Base-by-base conservation (phyloP, 495 filamentous ascomycete species). In the Emericellopsis terricola region DNA sequence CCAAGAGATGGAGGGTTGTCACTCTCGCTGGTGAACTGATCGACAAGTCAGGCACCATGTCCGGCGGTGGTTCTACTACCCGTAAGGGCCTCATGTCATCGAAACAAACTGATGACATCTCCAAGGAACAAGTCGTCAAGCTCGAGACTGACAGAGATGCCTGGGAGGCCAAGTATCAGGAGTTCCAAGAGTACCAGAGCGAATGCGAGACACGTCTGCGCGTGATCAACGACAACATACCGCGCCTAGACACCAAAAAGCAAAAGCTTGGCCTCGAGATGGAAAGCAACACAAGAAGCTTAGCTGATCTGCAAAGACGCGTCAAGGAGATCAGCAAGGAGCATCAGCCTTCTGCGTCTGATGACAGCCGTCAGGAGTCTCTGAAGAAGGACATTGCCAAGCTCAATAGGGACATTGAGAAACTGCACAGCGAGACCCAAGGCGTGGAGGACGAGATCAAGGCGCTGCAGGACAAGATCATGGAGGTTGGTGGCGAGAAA, bases 11-110 rank as follows among this genome's bases (percentile, higher is more conserved):
- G 87, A 72, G 89, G 44, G 91, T 97, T 2, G 89, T 97, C 16
- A 96, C 91, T 0, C 70, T 94, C 18, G 80, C 87, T 44, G 89
- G 89, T 14, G 84, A 94, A 47, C 68, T 97, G 31, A 94, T 97
- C 38, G 89, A 97, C 54, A 86, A 83, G 43, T 92, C 84, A 2
- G 89, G 89, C 59, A 96, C 89, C 7, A 94, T 97, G 91, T 91
- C 80, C 41, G 89, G 89, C 59, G 89, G 89, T 63, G 89, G 89
- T 28, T 84, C 67, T 23, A 81, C 76, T 23, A 78, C 85, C 24
- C 82, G 86, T 37, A 79, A 73, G 39, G 91, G 91, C 2, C 71
- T 76, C 31, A 97, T 97, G 89, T 94, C 87, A 2, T 86, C 81
- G 9, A 96, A 94, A 53, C 76, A 92, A 28, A 78, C 79, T 8